Evolutionary conservation across 257 asterid genomes (phyloP).

Genomic region (Paulownia fortunei): DNA sequence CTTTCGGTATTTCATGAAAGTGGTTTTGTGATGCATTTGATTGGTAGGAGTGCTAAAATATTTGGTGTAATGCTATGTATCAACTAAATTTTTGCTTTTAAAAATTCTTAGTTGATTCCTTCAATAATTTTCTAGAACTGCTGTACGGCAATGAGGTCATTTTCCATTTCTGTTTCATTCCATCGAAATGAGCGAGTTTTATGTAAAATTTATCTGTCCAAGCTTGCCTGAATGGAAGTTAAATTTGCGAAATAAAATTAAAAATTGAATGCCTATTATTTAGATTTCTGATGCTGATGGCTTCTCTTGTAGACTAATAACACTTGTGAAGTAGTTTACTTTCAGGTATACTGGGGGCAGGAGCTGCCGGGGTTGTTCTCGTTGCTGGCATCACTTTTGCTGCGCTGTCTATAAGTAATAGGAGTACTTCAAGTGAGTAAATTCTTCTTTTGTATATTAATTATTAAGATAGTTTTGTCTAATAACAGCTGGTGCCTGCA

Average conservation of each 20-base stretch:
- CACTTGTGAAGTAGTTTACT: slow-evolving; percentile 64
- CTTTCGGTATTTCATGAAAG: not conserved
- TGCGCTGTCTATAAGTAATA: slow-evolving; percentile 66
- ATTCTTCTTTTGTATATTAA: slow-evolving; percentile 13
- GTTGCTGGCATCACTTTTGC: slow-evolving; percentile 80
- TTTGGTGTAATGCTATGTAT: slow-evolving; percentile 1
- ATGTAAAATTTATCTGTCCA: not conserved
- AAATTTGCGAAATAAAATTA: not conserved
- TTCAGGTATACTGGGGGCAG: slow-evolving; percentile 86
- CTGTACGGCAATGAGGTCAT: not conserved
- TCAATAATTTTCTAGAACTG: not conserved
- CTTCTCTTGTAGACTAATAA: slow-evolving; percentile 58
- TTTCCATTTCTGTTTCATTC: not conserved
- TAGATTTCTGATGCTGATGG: not conserved
- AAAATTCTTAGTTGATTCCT: slow-evolving; percentile 1
- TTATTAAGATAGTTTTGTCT: slow-evolving; percentile 11
- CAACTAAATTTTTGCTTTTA: slow-evolving; percentile 1
- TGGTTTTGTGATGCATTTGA: slow-evolving; percentile 5
- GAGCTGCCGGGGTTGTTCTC: slow-evolving; percentile 75
- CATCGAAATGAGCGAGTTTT: not conserved
- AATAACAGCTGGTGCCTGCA: not conserved
- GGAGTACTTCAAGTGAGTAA: slow-evolving; percentile 64
- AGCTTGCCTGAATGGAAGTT: not conserved
- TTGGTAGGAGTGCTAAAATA: slow-evolving; percentile 18
- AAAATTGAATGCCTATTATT: not conserved